Percentiles rank a stretch among this genome's conserved stretches.
Evolutionary conservation across 2,329 filamentous ascomycete genomes (phyloP).

Genomic region (Aaosphaeria arxii): DNA sequence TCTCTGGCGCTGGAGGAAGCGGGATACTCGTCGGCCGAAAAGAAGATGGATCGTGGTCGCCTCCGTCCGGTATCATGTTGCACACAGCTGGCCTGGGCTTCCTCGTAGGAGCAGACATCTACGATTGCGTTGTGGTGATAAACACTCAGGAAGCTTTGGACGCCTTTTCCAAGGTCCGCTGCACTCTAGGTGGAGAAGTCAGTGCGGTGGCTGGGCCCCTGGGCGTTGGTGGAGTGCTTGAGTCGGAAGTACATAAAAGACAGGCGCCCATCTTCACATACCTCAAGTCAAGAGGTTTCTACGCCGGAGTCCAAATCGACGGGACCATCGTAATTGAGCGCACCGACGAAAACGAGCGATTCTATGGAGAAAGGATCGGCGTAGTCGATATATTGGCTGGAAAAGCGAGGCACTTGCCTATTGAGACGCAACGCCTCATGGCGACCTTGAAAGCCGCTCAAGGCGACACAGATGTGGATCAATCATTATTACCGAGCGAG

Average conservation of each 20-base stretch:
- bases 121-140: constrained; percentile 91
- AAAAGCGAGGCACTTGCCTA: constrained; percentile 56
- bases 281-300: constrained; percentile 85
- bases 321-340: constrained; percentile 84
- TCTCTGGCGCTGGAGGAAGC: constrained; percentile 86
- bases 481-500: constrained; percentile 62
- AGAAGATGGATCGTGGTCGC: constrained; percentile 85
- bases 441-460: constrained; percentile 88
- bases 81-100: constrained; percentile 89
- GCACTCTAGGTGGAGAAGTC: constrained; percentile 80
- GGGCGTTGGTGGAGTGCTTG: constrained; percentile 70
- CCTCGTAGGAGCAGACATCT: constrained; percentile 87
- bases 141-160: constrained; percentile 83
- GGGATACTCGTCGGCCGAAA: constrained; percentile 82
- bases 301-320: constrained; percentile 82
- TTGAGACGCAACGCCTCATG: constrained; percentile 60
- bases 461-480: constrained; percentile 73
- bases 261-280: constrained; percentile 78
- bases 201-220: constrained; percentile 75
- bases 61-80: constrained; percentile 84
- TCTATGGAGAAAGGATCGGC: constrained; percentile 68
- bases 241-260: constrained; percentile 65
- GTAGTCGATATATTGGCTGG: constrained; percentile 63
- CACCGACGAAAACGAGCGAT: constrained; percentile 82
- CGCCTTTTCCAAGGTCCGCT: constrained; percentile 73